A percentile compares a stretch with the other conserved stretches of the same genome.
Conservation (phyloP, 495 filamentous ascomycete genomes). For the Hyaloscypha variabilis region DNA sequence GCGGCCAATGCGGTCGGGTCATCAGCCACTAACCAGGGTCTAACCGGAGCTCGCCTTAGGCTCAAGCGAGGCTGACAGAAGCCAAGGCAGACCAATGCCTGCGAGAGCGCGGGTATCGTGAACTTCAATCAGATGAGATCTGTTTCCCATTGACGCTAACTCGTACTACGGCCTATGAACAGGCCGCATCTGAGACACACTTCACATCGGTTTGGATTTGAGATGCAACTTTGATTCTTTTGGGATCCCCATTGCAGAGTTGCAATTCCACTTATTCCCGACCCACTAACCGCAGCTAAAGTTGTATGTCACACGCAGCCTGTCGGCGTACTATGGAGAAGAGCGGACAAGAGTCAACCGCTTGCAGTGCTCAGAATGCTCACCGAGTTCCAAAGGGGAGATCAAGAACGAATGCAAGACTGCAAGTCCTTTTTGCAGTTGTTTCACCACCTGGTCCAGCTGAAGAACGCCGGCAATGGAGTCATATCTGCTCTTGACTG, state of each 20-base stretch:
- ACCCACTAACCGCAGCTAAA: neutral
- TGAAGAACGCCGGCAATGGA: slow-evolving; percentile 25
- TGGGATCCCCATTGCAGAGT: neutral
- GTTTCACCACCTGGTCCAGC: slow-evolving; percentile 23
- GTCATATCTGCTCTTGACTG: slow-evolving; percentile 21
- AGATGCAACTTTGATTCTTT: neutral
- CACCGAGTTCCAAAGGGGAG: neutral
- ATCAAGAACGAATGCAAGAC: neutral
- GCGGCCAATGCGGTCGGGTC: neutral
- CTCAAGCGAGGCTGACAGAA: slow-evolving; percentile 71
- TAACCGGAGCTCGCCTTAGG: neutral
- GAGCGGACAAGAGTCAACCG: neutral
- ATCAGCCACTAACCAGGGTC: neutral
- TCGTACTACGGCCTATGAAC: slow-evolving; percentile 11
- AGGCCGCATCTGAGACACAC: slow-evolving; percentile 3
- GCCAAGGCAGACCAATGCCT: slow-evolving; percentile 50
- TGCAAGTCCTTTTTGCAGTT: neutral
- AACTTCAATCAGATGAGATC: slow-evolving; percentile 5
- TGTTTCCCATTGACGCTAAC: neutral
- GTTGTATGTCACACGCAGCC: neutral
- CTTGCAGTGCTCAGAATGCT: neutral
- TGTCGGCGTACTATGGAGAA: neutral
- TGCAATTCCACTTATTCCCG: neutral
- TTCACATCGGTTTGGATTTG: neutral
- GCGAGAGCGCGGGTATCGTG: slow-evolving; percentile 2